Evolutionary conservation across 257 asterid species (phyloP).

Genomic region (Petrea volubilis): DNA sequence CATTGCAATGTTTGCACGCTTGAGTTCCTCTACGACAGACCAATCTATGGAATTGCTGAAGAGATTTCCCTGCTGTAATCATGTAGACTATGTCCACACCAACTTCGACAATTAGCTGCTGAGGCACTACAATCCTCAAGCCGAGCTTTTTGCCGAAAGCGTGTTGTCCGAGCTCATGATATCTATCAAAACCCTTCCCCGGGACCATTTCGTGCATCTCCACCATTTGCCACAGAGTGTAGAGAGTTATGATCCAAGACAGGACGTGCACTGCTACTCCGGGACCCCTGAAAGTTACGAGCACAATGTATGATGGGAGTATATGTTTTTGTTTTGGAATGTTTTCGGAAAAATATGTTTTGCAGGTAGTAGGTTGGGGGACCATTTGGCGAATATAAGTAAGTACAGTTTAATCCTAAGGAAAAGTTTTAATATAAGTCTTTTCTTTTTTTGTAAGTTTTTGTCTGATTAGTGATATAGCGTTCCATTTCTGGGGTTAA

Average conservation of each 20-base stretch:
- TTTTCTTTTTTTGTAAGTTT: too few species aligned
- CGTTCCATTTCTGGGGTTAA: too few species aligned
- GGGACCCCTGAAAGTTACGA: slow-evolving; percentile 35
- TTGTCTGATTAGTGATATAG: too few species aligned
- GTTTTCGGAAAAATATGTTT: too few species aligned
- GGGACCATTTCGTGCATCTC: slow-evolving; percentile 41
- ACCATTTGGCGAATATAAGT: too few species aligned
- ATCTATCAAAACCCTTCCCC: slow-evolving; percentile 35
- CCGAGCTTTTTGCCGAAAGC: slow-evolving; percentile 40
- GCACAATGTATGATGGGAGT: not conserved
- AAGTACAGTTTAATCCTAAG: too few species aligned
- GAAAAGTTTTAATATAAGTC: too few species aligned
- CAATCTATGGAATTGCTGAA: slow-evolving; percentile 14
- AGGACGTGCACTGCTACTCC: slow-evolving; percentile 26
- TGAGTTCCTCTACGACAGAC: too few species aligned
- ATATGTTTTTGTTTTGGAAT: too few species aligned
- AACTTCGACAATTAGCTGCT: slow-evolving; percentile 32
- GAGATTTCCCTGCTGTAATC: slow-evolving; percentile 36
- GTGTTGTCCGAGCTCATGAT: slow-evolving; percentile 41
- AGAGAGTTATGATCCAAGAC: slow-evolving; percentile 38
- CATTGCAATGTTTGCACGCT: slow-evolving; percentile 9
- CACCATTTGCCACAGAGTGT: slow-evolving; percentile 43
- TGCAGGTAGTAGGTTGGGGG: too few species aligned
- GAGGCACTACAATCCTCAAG: slow-evolving; percentile 40
- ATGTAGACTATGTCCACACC: slow-evolving; percentile 43